Conservation (phyloP, 257 asterid genomes). For the Osmanthus fragrans region DNA sequence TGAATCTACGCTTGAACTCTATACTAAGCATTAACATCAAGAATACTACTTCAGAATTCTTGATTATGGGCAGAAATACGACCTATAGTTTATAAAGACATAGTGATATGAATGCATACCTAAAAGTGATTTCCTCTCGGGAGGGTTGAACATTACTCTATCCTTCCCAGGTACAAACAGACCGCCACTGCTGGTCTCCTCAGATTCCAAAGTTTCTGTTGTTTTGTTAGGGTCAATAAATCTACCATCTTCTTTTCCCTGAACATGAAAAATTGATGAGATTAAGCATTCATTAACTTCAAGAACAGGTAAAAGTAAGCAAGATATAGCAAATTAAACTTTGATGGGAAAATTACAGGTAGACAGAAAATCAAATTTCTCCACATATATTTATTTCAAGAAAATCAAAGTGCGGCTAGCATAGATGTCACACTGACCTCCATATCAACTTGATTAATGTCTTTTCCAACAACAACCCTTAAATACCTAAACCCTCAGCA, state of each 20-base stretch:
- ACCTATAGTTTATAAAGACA: not conserved
- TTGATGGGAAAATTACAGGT: not conserved
- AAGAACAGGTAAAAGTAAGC: not conserved
- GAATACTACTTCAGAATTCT: not conserved
- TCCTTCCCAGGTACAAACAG: constrained; percentile 63
- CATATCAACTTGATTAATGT: not conserved
- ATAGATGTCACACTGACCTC: not conserved
- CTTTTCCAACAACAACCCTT: not conserved
- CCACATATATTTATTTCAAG: not conserved
- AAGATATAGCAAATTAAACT: not conserved
- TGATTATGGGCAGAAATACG: not conserved
- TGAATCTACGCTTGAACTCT: no score
- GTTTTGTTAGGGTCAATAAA: constrained; percentile 47
- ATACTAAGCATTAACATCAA: not conserved
- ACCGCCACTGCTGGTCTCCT: constrained; percentile 58
- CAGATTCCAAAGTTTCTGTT: constrained; percentile 63
- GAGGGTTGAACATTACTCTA: constrained; percentile 57
- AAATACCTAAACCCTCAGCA: not conserved
- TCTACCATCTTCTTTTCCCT: constrained; percentile 34
- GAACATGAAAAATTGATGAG: constrained; percentile 9
- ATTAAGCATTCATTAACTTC: not conserved
- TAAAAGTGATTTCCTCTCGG: constrained; percentile 68
- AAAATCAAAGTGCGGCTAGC: not conserved
- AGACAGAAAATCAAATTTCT: not conserved
- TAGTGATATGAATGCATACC: constrained; percentile 42